Evolutionary conservation across 2,329 filamentous ascomycete genomes (phyloP).

Genomic region (Neonectria faginata): DNA sequence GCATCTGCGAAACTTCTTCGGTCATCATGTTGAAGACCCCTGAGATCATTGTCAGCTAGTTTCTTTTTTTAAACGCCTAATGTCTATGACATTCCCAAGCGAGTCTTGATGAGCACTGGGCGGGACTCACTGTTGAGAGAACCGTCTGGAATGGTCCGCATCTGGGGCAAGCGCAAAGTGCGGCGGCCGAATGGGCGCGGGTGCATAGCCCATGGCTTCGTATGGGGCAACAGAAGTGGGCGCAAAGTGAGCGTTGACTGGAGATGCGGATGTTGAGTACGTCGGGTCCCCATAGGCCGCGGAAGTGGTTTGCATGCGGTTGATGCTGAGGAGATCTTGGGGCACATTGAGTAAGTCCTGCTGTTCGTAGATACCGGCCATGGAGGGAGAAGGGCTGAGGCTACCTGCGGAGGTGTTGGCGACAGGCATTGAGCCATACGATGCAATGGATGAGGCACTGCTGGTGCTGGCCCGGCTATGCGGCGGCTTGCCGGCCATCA

Average conservation of each 20-base stretch:
- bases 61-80: background rate
- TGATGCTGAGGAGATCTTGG: slow-evolving; percentile 80
- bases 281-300: slow-evolving; percentile 78
- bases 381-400: slow-evolving; percentile 63
- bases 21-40: slow-evolving; percentile 63
- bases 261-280: slow-evolving; percentile 75
- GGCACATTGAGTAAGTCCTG: slow-evolving; percentile 72
- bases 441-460: slow-evolving; percentile 71
- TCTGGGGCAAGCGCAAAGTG: slow-evolving; percentile 69
- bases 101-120: slow-evolving; percentile 35
- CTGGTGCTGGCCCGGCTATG: slow-evolving; percentile 68
- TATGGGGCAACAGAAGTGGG: slow-evolving; percentile 75
- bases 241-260: slow-evolving; percentile 73
- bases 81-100: background rate
- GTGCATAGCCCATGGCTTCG: slow-evolving; percentile 80
- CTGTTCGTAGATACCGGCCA: slow-evolving; percentile 60
- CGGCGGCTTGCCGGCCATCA: slow-evolving; percentile 60
- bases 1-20: slow-evolving; percentile 85
- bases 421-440: slow-evolving; percentile 78
- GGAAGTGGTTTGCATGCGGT: slow-evolving; percentile 70
- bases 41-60: slow-evolving; percentile 14
- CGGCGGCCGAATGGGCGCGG: slow-evolving; percentile 69
- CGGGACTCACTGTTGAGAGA: slow-evolving; percentile 84
- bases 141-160: slow-evolving; percentile 71
- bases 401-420: slow-evolving; percentile 79